These are phyloP conservation scores for Metschnikowia sp. DNA, from an alignment of 805 yeast species.

Conservation along the genomic window DNA sequence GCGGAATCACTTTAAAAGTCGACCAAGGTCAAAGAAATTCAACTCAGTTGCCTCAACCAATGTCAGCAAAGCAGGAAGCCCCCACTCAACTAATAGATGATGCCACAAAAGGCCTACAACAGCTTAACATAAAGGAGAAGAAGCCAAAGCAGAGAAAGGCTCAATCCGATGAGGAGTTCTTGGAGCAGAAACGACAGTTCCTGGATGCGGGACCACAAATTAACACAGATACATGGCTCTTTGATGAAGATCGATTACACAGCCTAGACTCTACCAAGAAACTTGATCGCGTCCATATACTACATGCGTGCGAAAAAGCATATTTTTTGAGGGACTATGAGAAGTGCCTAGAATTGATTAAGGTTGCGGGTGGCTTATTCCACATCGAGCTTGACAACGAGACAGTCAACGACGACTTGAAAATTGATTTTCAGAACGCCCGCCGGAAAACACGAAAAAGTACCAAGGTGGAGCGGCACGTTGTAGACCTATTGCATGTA, in stretches of 20 bases:
- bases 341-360: constrained; percentile 47
- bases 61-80: too few species aligned
- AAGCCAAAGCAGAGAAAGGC: constrained; percentile 49
- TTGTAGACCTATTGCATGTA: constrained; percentile 48
- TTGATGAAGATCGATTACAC: constrained; percentile 22
- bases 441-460: constrained; percentile 28
- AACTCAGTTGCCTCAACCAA: too few species aligned
- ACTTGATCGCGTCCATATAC: constrained; percentile 51
- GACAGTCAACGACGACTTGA: constrained; percentile 22
- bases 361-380: constrained; percentile 32
- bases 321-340: constrained; percentile 54
- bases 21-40: too few species aligned
- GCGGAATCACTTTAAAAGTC: too few species aligned
- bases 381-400: constrained; percentile 22
- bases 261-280: constrained; percentile 37
- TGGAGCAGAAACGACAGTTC: constrained; percentile 50
- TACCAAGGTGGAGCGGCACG: constrained; percentile 45
- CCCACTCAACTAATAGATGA: not conserved
- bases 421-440: constrained; percentile 16
- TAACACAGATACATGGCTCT: constrained; percentile 46
- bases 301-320: constrained; percentile 60
- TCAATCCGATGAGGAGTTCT: constrained; percentile 65
- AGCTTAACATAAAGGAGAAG: constrained; percentile 2
- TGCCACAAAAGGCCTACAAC: not conserved
- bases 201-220: constrained; percentile 54